Conservation (phyloP, 2,329 filamentous ascomycete species). For the Amylocarpus encephaloides region DNA sequence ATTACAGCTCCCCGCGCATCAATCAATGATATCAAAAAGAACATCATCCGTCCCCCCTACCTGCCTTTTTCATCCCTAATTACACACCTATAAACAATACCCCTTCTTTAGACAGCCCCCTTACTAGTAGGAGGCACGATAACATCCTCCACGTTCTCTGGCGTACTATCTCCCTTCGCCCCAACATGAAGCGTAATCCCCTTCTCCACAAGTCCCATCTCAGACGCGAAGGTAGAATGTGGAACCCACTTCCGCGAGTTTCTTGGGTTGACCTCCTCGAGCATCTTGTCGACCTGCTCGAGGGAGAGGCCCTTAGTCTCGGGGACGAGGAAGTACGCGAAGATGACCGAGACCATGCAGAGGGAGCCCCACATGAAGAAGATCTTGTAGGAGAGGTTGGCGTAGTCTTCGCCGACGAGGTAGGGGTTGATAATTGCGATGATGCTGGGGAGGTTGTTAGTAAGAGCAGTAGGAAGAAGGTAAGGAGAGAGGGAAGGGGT, state of each 20-base stretch:
- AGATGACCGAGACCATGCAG: conserved; percentile 63
- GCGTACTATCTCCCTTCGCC: background rate
- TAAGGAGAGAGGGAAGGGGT: too few species aligned
- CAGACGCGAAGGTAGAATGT: conserved; percentile 24
- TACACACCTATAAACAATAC: too few species aligned
- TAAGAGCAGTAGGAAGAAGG: too few species aligned
- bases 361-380: conserved; percentile 70
- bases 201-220: background rate
- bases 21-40: too few species aligned
- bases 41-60: too few species aligned
- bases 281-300: conserved; percentile 75
- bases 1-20: too few species aligned
- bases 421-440: conserved; percentile 75
- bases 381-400: conserved; percentile 66
- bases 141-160: background rate
- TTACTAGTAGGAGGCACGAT: background rate
- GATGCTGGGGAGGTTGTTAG: conserved; percentile 43
- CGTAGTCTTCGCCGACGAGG: conserved; percentile 64
- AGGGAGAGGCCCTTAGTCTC: conserved; percentile 83
- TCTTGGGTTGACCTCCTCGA: conserved; percentile 45
- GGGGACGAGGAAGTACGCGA: conserved; percentile 70
- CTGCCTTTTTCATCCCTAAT: too few species aligned
- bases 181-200: background rate
- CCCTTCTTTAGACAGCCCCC: background rate
- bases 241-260: conserved; percentile 26